Base-by-base conservation (phyloP, 768 basidiomycete genomes). In the Thelephora ganbajun region DNA sequence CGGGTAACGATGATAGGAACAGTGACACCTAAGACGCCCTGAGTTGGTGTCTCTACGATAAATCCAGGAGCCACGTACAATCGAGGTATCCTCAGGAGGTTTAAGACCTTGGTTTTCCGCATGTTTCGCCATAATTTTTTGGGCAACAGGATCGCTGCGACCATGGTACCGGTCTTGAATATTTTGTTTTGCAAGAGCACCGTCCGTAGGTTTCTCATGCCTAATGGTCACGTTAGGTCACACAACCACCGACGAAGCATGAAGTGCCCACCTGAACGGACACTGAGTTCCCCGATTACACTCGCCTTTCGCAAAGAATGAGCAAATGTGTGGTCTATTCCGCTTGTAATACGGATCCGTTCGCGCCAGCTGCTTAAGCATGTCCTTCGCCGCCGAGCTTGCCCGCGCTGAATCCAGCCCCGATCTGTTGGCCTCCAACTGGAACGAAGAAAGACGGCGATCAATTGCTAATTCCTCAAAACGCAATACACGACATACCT, bases 301-400 rank as follows among this genome's bases (percentile, higher is more conserved):
- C 48, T 93, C 86, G 0, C 96, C 96, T 66, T 98, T 99, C 44
- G 74, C 81, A 60, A 82, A 98, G 74, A 98, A 98, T 2, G 87
- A 89, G 63, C 96, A 99, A 12, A 96, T 59, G 54, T 97, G 86
- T 42, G 96, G 90, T 48, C 85, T 69, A 65, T 98, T 99, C 48
- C 94, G 81, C 65, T 97, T 96, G 69, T 98, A 98, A 62, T 91
- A 91, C 0, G 96, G 96, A 57, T 98, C 94, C 26, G 87, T 88
- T 54, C 94, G 77, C 19, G 96, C 96, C 11, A 99, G 68, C 53
- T 86, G 79, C 66, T 98, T 97, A 47, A 99, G 68, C 88, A 98
- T 93, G 58, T 99, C 96, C 63, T 93, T 91, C 20, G 90, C 92
- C 3, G 87, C 88, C 18, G 83, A 78, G 20, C 73, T 74, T 6